Evolutionary conservation across 805 yeast genomes (phyloP).

Genomic region (Zygosaccharomyces siamensis): DNA sequence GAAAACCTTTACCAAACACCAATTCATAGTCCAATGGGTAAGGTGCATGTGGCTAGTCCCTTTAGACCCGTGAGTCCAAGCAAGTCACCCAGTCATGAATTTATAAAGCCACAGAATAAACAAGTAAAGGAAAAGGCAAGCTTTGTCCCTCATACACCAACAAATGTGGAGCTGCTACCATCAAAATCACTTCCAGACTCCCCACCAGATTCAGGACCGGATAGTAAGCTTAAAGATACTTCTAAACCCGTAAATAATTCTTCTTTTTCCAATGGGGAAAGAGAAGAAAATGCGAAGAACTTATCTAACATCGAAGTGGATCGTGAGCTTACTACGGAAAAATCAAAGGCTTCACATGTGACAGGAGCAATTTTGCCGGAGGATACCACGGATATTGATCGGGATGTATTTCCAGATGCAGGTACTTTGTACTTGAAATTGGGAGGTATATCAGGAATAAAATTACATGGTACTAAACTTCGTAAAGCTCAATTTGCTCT

Average conservation of each 20-base stretch:
- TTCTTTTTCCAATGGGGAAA: neutral
- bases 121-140: neutral
- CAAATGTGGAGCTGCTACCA: neutral
- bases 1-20: conserved; percentile 5
- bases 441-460: conserved; percentile 42
- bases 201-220: neutral
- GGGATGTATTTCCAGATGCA: conserved; percentile 14
- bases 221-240: neutral
- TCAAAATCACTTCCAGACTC: neutral
- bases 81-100: neutral
- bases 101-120: neutral
- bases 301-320: neutral
- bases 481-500: conserved; percentile 48
- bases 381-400: neutral
- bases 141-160: neutral
- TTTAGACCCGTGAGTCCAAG: conserved; percentile 23
- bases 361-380: neutral
- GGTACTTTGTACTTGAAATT: conserved; percentile 55
- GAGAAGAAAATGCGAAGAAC: neutral
- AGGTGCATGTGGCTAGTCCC: conserved; percentile 28
- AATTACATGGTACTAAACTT: conserved; percentile 43
- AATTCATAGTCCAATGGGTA: conserved; percentile 12
- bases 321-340: neutral
- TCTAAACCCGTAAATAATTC: neutral
- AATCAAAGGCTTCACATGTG: neutral